Conservation (phyloP, 1,284 basidiomycete species). For the Mycosarcoma mackinlayi region DNA sequence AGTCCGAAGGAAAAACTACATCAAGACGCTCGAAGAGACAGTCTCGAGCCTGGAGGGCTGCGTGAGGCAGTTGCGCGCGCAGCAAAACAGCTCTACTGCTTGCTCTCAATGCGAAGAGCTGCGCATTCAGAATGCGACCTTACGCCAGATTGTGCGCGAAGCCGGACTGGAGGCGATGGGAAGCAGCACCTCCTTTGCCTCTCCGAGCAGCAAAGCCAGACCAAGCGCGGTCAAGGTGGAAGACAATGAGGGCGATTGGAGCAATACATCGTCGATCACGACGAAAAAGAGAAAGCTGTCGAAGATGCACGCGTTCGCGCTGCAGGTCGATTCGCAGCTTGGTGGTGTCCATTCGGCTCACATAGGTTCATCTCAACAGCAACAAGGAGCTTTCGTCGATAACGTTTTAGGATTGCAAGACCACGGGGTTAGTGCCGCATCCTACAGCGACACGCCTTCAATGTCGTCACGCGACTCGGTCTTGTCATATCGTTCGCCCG, state of each 20-base stretch:
- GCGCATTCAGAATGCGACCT: slow-evolving; percentile 23
- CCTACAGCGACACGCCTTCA: slow-evolving; percentile 4
- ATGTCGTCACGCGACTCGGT: slow-evolving; percentile 12
- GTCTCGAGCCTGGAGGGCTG: slow-evolving; percentile 35
- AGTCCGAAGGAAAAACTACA: slow-evolving; percentile 33
- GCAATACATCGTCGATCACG: slow-evolving; percentile 23
- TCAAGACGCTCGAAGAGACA: slow-evolving; percentile 43
- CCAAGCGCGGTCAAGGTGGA: neutral
- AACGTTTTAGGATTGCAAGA: slow-evolving; percentile 1
- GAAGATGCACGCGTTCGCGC: slow-evolving; percentile 25
- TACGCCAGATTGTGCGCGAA: slow-evolving; percentile 5
- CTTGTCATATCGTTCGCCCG: slow-evolving; percentile 12
- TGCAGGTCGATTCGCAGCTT: slow-evolving; percentile 19
- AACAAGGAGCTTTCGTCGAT: neutral
- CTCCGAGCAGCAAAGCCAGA: too few species aligned
- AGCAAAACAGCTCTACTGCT: slow-evolving; percentile 4
- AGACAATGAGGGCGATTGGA: slow-evolving; percentile 8
- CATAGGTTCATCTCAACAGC: neutral
- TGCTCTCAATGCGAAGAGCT: neutral
- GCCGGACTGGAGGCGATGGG: slow-evolving; percentile 5
- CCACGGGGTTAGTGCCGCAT: neutral
- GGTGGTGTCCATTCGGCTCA: too few species aligned
- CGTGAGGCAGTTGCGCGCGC: slow-evolving; percentile 14
- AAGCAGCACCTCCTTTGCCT: too few species aligned
- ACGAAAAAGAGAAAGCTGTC: slow-evolving; percentile 25